A percentile compares a stretch with the other conserved stretches of the same genome.
Conservation (phyloP, 441 rosid species). For the Theobroma grandiflorum region DNA sequence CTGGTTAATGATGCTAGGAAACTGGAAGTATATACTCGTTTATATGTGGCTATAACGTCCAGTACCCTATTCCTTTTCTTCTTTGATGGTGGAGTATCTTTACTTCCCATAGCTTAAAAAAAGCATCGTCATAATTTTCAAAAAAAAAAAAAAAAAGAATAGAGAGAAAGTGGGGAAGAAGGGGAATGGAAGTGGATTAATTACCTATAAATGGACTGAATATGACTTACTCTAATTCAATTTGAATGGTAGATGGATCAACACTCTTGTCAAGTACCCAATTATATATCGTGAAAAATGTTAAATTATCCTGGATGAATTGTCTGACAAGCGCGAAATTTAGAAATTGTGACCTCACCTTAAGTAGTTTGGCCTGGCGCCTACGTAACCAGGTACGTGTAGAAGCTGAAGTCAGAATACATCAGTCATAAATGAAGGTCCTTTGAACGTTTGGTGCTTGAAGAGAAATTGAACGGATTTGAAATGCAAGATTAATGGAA, state of each 20-base stretch:
- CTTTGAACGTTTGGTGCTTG: conserved; percentile 12
- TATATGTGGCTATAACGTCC: too few species aligned
- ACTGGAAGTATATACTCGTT: too few species aligned
- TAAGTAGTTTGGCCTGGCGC: neutral
- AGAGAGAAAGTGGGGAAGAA: too few species aligned
- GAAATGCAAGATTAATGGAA: neutral
- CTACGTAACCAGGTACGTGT: neutral
- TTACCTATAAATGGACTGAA: too few species aligned
- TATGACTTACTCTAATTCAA: neutral
- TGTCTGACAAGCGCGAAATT: neutral
- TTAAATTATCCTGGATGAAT: neutral
- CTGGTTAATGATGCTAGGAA: too few species aligned
- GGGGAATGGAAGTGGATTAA: too few species aligned
- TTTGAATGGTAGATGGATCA: neutral
- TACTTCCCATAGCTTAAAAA: too few species aligned
- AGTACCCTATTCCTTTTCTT: too few species aligned
- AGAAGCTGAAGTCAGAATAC: neutral
- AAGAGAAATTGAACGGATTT: neutral
- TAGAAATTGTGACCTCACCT: neutral
- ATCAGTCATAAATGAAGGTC: neutral
- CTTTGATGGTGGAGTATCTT: too few species aligned
- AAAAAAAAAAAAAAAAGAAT: too few species aligned
- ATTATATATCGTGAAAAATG: neutral
- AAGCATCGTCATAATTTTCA: too few species aligned
- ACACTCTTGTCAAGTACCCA: neutral